phyloP scores from a whole-genome alignment of 352 stramenopile species.

The Pythium sp. region DNA sequence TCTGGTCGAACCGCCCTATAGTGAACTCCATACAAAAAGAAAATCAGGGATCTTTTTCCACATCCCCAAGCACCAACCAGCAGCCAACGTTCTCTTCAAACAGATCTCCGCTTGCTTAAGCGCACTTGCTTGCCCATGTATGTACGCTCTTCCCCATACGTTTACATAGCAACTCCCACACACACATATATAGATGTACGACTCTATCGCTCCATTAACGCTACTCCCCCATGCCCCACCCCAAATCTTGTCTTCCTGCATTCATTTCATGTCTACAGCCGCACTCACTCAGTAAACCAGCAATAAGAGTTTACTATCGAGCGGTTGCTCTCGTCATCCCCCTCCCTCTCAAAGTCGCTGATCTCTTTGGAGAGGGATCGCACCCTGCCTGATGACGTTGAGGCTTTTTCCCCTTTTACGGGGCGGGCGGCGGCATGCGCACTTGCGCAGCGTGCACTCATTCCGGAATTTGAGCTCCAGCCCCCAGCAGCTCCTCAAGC shows the following conservation, averaged over 20 bases:
- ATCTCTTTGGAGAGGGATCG: slow-evolving; percentile 17
- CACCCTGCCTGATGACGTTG: background rate
- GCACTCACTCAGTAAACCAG: background rate
- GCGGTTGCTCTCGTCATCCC: slow-evolving; percentile 5
- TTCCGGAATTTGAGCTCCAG: slow-evolving; percentile 30
- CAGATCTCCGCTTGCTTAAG: background rate
- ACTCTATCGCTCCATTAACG: background rate
- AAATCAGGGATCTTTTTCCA: slow-evolving; percentile 4
- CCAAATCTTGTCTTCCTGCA: background rate
- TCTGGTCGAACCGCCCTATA: background rate
- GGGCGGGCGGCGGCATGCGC: background rate
- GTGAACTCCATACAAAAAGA: slow-evolving; percentile 6
- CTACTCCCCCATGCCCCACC: background rate
- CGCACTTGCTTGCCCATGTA: background rate
- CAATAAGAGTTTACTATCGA: background rate
- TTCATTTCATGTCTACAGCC: background rate
- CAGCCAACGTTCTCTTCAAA: background rate
- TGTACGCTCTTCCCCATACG: background rate
- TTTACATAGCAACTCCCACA: background rate
- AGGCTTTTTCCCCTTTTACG: background rate
- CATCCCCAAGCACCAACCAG: slow-evolving; percentile 3
- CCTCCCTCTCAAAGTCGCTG: slow-evolving; percentile 6
- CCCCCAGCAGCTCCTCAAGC: slow-evolving; percentile 6
- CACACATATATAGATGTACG: background rate
- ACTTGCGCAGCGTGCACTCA: slow-evolving; percentile 15